phyloP scores from a whole-genome alignment of 495 filamentous ascomycete genomes.

The Bathelium albidoporum region DNA sequence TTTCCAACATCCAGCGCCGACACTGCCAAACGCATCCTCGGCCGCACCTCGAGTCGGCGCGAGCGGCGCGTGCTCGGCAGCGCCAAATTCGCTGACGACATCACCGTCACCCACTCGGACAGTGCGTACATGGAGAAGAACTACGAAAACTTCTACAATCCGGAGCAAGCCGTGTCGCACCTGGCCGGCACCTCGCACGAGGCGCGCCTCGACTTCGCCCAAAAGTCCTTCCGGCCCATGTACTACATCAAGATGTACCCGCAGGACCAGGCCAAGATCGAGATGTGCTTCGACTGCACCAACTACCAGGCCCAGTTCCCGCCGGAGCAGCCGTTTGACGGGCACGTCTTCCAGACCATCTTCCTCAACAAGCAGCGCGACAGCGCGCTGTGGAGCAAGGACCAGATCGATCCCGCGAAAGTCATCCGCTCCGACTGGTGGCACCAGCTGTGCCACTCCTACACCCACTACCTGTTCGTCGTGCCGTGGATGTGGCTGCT shows the following conservation, averaged over 20 bases:
- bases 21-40: constrained; percentile 56
- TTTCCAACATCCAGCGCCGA: constrained; percentile 43
- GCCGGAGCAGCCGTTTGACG: constrained; percentile 38
- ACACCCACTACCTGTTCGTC: constrained; percentile 69
- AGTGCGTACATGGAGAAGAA: constrained; percentile 61
- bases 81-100: constrained; percentile 71
- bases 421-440: constrained; percentile 70
- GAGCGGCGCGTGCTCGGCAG: constrained; percentile 61
- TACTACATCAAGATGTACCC: constrained; percentile 67
- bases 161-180: constrained; percentile 29
- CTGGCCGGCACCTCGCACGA: constrained; percentile 42
- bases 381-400: constrained; percentile 56
- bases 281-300: constrained; percentile 81
- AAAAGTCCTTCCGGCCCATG: constrained; percentile 60
- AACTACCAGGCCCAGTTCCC: constrained; percentile 81
- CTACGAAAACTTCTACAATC: constrained; percentile 60
- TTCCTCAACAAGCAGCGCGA: constrained; percentile 61
- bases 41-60: constrained; percentile 48
- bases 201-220: constrained; percentile 42
- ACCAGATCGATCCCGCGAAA: constrained; percentile 57
- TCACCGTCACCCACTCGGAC: constrained; percentile 76
- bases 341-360: constrained; percentile 75
- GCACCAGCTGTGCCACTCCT: constrained; percentile 76
- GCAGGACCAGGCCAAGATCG: constrained; percentile 55
- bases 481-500: constrained; percentile 73